These are phyloP conservation scores for Dillenia turbinata DNA, from an alignment of 164 flowering plant genomes.

Conservation along the genomic window DNA sequence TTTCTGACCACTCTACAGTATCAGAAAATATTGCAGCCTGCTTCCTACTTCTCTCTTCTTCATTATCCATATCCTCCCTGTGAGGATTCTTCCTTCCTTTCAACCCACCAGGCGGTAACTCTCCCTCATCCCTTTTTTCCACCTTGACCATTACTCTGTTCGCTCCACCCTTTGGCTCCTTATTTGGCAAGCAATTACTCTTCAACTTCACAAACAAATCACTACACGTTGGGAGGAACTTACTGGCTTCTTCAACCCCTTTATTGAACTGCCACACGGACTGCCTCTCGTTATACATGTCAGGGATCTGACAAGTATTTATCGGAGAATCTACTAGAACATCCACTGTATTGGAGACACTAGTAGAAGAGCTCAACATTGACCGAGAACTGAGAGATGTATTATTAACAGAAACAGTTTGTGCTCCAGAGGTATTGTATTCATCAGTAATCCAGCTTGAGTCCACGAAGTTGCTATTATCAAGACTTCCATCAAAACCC, in stretches of 20 bases:
- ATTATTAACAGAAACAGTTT: conserved; percentile 6
- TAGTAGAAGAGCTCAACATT: conserved; percentile 34
- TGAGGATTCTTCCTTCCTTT: conserved; percentile 50
- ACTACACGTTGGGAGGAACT: conserved; percentile 45
- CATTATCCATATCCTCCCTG: conserved; percentile 32
- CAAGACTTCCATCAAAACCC: conserved; percentile 18
- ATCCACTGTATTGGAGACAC: conserved; percentile 26
- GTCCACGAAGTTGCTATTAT: conserved; percentile 9
- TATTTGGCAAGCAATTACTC: conserved; percentile 3
- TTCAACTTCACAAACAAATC: conserved; percentile 24
- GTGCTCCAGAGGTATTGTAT: conserved; percentile 9
- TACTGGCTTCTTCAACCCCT: conserved; percentile 75
- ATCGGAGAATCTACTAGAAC: conserved; percentile 47
- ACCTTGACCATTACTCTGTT: conserved; percentile 16
- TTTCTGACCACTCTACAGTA: conserved; percentile 31
- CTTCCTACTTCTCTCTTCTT: conserved; percentile 61
- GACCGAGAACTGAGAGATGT: conserved; percentile 23
- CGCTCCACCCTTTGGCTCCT: conserved; percentile 9
- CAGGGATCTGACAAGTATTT: conserved; percentile 31
- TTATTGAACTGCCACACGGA: conserved; percentile 53
- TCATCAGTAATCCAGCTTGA: conserved; percentile 22
- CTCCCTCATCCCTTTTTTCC: conserved; percentile 26
- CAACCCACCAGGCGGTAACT: conserved; percentile 14
- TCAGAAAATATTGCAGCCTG: conserved; percentile 51
- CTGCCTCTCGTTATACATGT: conserved; percentile 36